Percentiles rank a stretch among this genome's conserved stretches.
Conservation (phyloP, 345 rosid genomes). For the Aquilaria malaccensis region DNA sequence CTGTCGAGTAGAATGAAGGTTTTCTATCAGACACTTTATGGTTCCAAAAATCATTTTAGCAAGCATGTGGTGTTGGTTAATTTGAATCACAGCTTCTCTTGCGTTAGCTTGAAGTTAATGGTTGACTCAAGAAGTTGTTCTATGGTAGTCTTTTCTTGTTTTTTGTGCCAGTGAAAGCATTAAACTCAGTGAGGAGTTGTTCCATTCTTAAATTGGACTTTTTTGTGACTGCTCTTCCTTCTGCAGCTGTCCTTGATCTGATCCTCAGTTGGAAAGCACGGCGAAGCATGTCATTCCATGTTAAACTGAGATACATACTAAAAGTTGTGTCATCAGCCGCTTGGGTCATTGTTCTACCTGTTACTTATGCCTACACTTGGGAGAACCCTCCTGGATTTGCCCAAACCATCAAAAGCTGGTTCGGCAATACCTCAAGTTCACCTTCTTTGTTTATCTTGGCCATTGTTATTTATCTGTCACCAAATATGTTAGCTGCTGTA, state of each 20-base stretch:
- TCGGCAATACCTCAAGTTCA: conserved; percentile 64
- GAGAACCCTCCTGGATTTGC: conserved; percentile 88
- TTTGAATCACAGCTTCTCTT: no score
- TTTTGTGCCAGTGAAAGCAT: no score
- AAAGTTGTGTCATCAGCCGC: conserved; percentile 92
- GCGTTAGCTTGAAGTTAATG: no score
- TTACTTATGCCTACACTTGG: conserved; percentile 91
- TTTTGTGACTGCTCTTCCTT: conserved; percentile 5
- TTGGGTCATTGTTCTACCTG: conserved; percentile 89
- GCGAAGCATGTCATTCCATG: conserved; percentile 81
- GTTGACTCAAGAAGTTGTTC: no score
- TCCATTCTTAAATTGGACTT: no score
- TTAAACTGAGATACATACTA: conserved; percentile 88
- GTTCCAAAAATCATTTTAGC: no score
- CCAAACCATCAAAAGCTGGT: conserved; percentile 89
- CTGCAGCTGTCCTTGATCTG: conserved; percentile 91
- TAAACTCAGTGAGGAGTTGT: no score
- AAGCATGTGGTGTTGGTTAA: no score
- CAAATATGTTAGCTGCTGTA: conserved; percentile 85
- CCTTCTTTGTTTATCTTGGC: conserved; percentile 83
- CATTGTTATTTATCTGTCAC: conserved; percentile 75
- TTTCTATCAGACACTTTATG: no score
- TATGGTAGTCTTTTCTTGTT: no score
- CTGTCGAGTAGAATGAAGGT: no score
- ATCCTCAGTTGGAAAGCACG: conserved; percentile 90